Evolutionary conservation across 495 filamentous ascomycete genomes (phyloP), one percentile per base, ranked within the genome.

Genomic region (Neurospora pannonica): DNA sequence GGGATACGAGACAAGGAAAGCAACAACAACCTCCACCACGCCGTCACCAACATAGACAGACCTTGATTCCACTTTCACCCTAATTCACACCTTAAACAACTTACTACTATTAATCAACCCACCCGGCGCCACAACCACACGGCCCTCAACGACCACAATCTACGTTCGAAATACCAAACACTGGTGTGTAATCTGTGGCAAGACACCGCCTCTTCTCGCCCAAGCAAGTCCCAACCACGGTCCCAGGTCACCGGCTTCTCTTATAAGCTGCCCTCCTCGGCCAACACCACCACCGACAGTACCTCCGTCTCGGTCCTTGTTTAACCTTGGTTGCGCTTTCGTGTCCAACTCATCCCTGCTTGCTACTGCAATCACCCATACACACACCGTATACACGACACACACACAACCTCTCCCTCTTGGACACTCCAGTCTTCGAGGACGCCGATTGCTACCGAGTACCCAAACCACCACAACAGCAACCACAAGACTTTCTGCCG

Each of bases 281-380:
- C 71, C 71, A 71, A 38, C 71, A 71, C 71, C 21, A 71, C 71
- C 71, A 54, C 71, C 71, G 38, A 46, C 71, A 71, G 38, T 31
- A 31, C 28, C 36, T 62, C 28, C 70, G n/a, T 36, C 71, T 67
- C 43, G 60, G 67, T 34, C 42, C 28, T 74, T 70, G 67, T 74
- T 62, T 43, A 70, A 74, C 70, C 21, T 31, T 71, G 46, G 70
- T 38, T 71, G 67, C 62, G 67, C 71, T 67, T 34, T 36, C 28
- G 28, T 67, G 54, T 67, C 54, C 54, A 34, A 67, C 54, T 28
- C 54, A 34, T 67, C 54, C 54, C 54, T 67, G 54, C 71, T 73
- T 48, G 70, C 60, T 72, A 17, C 74, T 73, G 74, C 74, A 75
- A 60, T 40, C 38, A 73, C 38, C 73, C 73, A 74, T 72, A 37